Evolutionary conservation across 1,284 basidiomycete genomes (phyloP).

Genomic region (Leccinum cinnamomeum): DNA sequence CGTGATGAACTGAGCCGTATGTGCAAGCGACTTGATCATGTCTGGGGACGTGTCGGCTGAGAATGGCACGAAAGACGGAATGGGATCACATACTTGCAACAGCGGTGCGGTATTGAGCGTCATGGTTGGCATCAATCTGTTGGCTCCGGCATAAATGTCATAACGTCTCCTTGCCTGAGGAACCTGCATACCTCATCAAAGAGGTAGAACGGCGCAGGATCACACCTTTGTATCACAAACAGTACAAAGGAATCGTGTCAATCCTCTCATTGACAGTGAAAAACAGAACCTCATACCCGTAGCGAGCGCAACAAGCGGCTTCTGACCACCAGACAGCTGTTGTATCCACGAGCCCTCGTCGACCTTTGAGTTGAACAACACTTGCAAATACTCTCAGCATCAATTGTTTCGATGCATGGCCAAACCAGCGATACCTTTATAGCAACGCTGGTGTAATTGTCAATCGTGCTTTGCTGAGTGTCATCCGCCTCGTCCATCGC

Average conservation of each 20-base stretch:
- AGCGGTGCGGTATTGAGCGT: constrained; percentile 96
- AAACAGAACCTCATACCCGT: constrained; percentile 55
- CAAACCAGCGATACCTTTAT: constrained; percentile 64
- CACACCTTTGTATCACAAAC: constrained; percentile 99
- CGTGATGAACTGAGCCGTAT: constrained; percentile 94
- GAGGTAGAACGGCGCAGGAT: constrained; percentile 98
- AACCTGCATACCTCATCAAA: constrained; percentile 81
- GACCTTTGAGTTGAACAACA: constrained; percentile 97
- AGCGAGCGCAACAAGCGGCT: constrained; percentile 94
- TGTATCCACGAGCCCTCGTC: constrained; percentile 96
- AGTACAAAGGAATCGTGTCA: constrained; percentile 47
- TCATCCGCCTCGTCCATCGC: constrained; percentile 68
- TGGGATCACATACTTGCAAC: constrained; percentile 72
- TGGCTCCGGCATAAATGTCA: neutral
- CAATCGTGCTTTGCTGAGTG: constrained; percentile 73
- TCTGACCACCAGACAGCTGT: constrained; percentile 97
- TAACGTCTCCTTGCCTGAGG: neutral
- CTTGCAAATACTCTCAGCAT: constrained; percentile 44
- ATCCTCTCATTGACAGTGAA: neutral
- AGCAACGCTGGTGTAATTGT: constrained; percentile 95
- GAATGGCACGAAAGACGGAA: neutral
- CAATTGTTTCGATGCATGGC: neutral
- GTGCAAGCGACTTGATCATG: constrained; percentile 91
- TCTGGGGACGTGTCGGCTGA: constrained; percentile 43
- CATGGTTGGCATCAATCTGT: constrained; percentile 95